Evolutionary conservation across 2,329 filamentous ascomycete species (phyloP).

Genomic region (Ustulina deusta): DNA sequence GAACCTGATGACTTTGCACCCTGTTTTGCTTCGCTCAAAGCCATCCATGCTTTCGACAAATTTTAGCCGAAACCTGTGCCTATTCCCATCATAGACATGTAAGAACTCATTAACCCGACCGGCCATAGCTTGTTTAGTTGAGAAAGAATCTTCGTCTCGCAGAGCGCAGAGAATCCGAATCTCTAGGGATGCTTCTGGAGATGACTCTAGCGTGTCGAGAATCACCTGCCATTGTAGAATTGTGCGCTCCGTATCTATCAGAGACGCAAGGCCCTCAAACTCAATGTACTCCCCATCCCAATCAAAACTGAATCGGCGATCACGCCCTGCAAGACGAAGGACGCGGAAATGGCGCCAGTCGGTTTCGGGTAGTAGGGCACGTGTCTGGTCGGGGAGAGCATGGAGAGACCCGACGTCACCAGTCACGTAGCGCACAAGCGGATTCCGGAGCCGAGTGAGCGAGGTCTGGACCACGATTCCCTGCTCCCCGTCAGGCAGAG

Average conservation of each 20-base stretch:
- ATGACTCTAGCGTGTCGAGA: constrained; percentile 47
- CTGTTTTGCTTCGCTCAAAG: constrained; percentile 37
- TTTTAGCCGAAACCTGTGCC: constrained; percentile 26
- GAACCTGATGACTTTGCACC: constrained; percentile 39
- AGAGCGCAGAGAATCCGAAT: constrained; percentile 33
- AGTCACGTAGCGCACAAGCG: constrained; percentile 58
- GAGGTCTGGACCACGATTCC: constrained; percentile 58
- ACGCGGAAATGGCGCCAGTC: constrained; percentile 49
- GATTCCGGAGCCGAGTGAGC: constrained; percentile 56
- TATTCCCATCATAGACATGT: constrained; percentile 22
- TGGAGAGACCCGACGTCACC: constrained; percentile 59
- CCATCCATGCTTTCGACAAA: constrained; percentile 28
- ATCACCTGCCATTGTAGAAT: constrained; percentile 60
- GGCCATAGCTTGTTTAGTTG: background rate
- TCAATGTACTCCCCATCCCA: constrained; percentile 56
- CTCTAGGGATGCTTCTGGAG: constrained; percentile 22
- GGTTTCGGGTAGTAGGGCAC: constrained; percentile 42
- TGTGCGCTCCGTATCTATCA: constrained; percentile 45
- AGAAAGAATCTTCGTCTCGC: background rate
- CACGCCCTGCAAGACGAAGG: constrained; percentile 56
- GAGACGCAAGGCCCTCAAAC: constrained; percentile 47
- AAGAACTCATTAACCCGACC: constrained; percentile 19
- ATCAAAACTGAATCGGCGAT: constrained; percentile 58
- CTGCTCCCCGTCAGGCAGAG: constrained; percentile 50
- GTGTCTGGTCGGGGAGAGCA: constrained; percentile 48